phyloP scores from a whole-genome alignment of 768 basidiomycete species.

The Suillus paluster region DNA sequence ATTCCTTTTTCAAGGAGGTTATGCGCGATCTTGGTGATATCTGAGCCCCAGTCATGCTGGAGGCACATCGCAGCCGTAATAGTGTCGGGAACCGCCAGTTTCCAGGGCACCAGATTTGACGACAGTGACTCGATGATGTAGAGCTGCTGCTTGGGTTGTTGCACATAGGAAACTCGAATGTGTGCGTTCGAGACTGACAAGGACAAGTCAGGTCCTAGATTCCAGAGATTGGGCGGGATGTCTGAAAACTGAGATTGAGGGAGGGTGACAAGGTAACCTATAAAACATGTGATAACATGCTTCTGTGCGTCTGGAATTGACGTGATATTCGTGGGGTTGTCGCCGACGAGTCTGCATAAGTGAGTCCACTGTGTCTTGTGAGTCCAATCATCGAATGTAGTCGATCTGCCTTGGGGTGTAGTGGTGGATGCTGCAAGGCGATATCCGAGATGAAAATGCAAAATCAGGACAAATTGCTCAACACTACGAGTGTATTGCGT shows the following conservation, averaged over 20 bases:
- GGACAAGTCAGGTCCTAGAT: neutral
- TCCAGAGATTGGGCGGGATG: neutral
- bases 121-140: neutral
- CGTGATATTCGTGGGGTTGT: neutral
- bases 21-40: neutral
- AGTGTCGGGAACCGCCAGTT: neutral
- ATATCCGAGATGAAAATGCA: neutral
- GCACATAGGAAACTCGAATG: neutral
- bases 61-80: constrained; percentile 6
- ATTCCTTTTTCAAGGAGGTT: constrained; percentile 1
- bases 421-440: neutral
- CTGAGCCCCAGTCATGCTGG: neutral
- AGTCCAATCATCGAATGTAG: neutral
- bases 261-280: neutral
- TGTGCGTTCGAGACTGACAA: neutral
- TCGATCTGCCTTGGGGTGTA: neutral
- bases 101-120: neutral
- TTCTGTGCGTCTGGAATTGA: neutral
- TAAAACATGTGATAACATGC: neutral
- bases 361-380: neutral
- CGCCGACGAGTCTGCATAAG: neutral
- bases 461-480: neutral
- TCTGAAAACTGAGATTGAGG: neutral
- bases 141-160: neutral
- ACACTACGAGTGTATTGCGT: neutral